Percentiles rank a stretch among this genome's conserved stretches.
Evolutionary conservation across 192 early-diverging fungal species (phyloP).

Genomic region (Backusella morwellensis): DNA sequence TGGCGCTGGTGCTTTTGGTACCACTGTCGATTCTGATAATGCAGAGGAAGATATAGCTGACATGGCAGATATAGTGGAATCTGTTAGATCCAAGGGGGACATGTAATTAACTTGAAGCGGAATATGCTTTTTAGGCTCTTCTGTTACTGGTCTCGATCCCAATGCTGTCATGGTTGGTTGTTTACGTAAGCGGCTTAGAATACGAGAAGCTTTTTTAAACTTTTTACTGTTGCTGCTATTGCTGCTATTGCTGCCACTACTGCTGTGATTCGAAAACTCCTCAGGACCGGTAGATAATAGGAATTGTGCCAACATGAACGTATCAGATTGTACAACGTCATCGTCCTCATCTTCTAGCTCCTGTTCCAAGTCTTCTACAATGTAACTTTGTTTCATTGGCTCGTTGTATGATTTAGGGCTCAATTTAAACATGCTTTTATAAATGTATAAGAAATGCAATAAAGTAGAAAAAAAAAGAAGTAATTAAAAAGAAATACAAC

Average conservation of each 20-base stretch:
- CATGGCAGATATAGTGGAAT: not conserved
- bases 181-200: slow-evolving; percentile 9
- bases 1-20: not conserved
- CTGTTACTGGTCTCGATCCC: not conserved
- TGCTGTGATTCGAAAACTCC: not conserved
- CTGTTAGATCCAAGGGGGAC: not conserved
- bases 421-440: not conserved
- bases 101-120: not conserved
- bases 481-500: not conserved
- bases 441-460: not conserved
- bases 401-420: not conserved
- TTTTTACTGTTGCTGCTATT: not conserved
- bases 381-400: not conserved
- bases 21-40: not conserved
- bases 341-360: not conserved
- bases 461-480: not conserved
- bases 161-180: not conserved
- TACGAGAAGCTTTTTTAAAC: not conserved
- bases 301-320: slow-evolving; percentile 5
- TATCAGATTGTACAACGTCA: not conserved
- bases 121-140: not conserved
- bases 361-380: not conserved
- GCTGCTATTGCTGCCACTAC: not conserved
- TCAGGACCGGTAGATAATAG: slow-evolving; percentile 2
- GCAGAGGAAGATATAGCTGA: not conserved